A percentile compares a stretch with the other conserved stretches of the same genome.
phyloP scores from a whole-genome alignment of 1,284 basidiomycete genomes.

The Austroboletus novae-zelandiae region DNA sequence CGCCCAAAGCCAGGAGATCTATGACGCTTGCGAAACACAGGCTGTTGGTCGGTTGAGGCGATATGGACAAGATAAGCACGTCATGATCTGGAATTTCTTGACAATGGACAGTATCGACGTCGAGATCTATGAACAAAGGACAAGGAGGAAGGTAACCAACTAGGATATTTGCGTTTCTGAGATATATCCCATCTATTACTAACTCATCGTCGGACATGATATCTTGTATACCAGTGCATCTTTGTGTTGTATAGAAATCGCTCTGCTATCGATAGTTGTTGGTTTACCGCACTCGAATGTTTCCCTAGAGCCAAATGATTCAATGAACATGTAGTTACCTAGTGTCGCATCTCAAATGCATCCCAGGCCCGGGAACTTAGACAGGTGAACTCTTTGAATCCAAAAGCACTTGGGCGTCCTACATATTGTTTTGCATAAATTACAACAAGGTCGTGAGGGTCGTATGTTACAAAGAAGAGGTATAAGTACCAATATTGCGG shows the following conservation, averaged over 20 bases:
- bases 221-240: slow-evolving; percentile 11
- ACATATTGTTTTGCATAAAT: not conserved
- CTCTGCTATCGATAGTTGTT: not conserved
- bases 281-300: not conserved
- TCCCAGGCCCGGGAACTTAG: too few species aligned
- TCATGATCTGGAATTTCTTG: slow-evolving; percentile 79
- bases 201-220: slow-evolving; percentile 1
- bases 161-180: slow-evolving; percentile 12
- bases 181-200: slow-evolving; percentile 5
- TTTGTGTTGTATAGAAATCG: slow-evolving; percentile 1
- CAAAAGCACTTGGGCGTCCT: not conserved
- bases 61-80: slow-evolving; percentile 81
- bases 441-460: slow-evolving; percentile 9
- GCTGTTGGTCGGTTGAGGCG: slow-evolving; percentile 87
- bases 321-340: too few species aligned
- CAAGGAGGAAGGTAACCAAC: slow-evolving; percentile 31
- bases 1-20: slow-evolving; percentile 74
- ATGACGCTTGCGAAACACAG: slow-evolving; percentile 85
- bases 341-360: too few species aligned
- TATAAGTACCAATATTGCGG: slow-evolving; percentile 18
- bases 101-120: slow-evolving; percentile 84
- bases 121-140: slow-evolving; percentile 64
- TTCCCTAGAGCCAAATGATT: too few species aligned
- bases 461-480: slow-evolving; percentile 20
- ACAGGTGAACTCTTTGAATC: not conserved